Evolutionary conservation across 2,329 filamentous ascomycete genomes (phyloP).

Genomic region (Ophiostoma ips): DNA sequence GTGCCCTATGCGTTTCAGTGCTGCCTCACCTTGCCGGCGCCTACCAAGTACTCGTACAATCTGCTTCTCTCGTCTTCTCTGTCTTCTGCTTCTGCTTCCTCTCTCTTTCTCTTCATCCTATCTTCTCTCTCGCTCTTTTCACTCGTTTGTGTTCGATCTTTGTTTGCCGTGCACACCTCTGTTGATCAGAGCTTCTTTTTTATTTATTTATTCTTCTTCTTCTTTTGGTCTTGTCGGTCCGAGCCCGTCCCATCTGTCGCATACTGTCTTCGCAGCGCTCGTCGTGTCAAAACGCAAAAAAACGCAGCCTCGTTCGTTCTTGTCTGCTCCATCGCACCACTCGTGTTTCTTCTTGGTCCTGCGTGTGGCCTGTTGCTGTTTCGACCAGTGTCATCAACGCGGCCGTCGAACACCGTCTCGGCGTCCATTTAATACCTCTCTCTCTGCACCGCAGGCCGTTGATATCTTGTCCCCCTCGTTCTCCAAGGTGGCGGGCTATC

Average conservation of each 20-base stretch:
- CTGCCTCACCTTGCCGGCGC: too few relatives aligned
- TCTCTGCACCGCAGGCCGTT: too few relatives aligned
- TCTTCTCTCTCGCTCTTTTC: not conserved
- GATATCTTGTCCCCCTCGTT: not conserved
- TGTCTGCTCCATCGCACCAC: not conserved
- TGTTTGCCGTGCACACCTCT: not conserved
- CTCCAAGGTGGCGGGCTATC: not conserved
- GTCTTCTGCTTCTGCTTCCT: not conserved
- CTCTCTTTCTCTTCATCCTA: not conserved
- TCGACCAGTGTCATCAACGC: not conserved
- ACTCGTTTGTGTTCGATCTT: too few relatives aligned
- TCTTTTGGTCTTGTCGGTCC: not conserved
- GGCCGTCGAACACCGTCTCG: not conserved
- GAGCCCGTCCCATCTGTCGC: constrained; percentile 1
- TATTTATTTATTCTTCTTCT: not conserved
- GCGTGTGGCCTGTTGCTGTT: constrained; percentile 5
- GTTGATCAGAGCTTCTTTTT: not conserved
- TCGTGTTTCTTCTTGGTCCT: not conserved
- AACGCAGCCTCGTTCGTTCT: not conserved
- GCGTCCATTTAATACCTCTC: too few relatives aligned
- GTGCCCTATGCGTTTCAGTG: not conserved
- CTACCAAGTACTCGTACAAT: too few relatives aligned
- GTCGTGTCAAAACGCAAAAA: too few relatives aligned
- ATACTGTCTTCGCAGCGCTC: too few relatives aligned
- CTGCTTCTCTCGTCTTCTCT: not conserved